These are phyloP conservation scores for Fusarium tuaranense DNA, from an alignment of 2,329 filamentous ascomycete species.

Conservation along the genomic window DNA sequence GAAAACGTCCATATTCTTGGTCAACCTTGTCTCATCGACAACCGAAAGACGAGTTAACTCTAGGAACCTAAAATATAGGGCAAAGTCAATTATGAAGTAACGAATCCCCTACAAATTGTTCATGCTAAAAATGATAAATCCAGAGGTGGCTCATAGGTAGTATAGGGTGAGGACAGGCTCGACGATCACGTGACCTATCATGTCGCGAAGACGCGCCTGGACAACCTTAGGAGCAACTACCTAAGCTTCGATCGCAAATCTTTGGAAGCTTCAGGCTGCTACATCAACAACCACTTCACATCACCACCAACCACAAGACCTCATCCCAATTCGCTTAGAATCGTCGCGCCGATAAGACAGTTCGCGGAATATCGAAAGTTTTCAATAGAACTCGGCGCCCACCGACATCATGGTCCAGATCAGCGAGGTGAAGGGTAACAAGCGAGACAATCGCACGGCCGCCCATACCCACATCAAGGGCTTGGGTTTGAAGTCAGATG, in stretches of 20 bases:
- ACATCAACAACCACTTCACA: constrained; percentile 31
- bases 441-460: constrained; percentile 94
- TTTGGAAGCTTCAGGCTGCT: constrained; percentile 44
- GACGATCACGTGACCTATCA: constrained; percentile 43
- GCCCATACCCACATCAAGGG: constrained; percentile 99
- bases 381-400: constrained; percentile 36
- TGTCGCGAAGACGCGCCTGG: constrained; percentile 44
- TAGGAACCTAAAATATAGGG: not conserved
- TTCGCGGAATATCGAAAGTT: constrained; percentile 6
- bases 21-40: not conserved
- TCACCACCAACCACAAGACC: constrained; percentile 15
- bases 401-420: constrained; percentile 81
- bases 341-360: constrained; percentile 1
- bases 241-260: constrained; percentile 50
- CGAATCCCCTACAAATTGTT: not conserved
- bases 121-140: not conserved
- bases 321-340: constrained; percentile 13
- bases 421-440: constrained; percentile 94
- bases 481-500: constrained; percentile 87
- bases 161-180: constrained; percentile 15
- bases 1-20: not conserved
- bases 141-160: not conserved
- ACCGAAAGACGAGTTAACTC: not conserved
- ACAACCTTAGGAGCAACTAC: constrained; percentile 38
- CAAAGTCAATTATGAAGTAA: not conserved